Conservation (phyloP, 495 filamentous ascomycete species). For the Penicillium lagena region DNA sequence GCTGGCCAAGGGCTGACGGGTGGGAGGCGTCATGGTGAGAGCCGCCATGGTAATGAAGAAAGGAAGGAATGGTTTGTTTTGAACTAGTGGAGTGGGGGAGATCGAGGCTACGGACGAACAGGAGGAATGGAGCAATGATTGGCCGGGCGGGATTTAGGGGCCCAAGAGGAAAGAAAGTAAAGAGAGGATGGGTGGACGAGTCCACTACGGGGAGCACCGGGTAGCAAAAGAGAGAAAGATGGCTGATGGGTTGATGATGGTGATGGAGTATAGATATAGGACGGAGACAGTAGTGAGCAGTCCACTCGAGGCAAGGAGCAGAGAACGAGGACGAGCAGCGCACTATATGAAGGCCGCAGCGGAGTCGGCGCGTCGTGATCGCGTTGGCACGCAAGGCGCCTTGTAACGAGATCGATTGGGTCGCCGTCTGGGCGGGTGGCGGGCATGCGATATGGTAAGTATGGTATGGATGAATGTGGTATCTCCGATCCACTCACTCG, state of each 20-base stretch:
- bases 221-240: neutral
- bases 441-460: no score
- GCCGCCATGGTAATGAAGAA: constrained; percentile 27
- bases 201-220: no score
- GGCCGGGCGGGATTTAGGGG: neutral
- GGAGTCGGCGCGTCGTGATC: constrained; percentile 6
- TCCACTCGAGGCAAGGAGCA: neutral
- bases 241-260: neutral
- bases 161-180: neutral
- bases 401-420: constrained; percentile 6
- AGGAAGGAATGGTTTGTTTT: constrained; percentile 19
- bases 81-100: constrained; percentile 16
- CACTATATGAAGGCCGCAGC: constrained; percentile 3
- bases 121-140: constrained; percentile 4
- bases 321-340: neutral
- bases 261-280: neutral
- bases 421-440: constrained; percentile 2
- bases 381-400: constrained; percentile 17
- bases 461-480: no score
- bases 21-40: constrained; percentile 35
- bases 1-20: constrained; percentile 39
- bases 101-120: neutral
- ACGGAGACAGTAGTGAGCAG: no score
- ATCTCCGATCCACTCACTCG: no score
- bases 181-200: neutral